Evolutionary conservation across 176 grass and related monocot genomes (phyloP).

Genomic region (Typha latifolia): DNA sequence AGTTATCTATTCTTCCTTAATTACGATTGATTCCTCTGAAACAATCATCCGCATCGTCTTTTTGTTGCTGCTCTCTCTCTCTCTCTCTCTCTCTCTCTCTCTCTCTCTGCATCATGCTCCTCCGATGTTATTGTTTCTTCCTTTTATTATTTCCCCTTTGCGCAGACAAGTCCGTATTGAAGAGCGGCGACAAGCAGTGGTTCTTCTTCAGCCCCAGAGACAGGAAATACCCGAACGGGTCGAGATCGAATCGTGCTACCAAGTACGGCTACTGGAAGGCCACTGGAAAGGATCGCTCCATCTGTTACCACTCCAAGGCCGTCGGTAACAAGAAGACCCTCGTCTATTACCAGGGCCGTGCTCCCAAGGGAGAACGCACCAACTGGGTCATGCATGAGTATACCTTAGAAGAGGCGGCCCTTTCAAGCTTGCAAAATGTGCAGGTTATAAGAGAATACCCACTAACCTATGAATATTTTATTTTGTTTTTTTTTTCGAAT

Average conservation of each 20-base stretch:
- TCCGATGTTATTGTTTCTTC: not conserved
- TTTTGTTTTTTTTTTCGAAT: not conserved
- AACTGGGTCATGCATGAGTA: conserved; percentile 96
- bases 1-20: no score
- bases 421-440: conserved; percentile 19
- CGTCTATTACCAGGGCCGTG: conserved; percentile 78
- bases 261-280: conserved; percentile 74
- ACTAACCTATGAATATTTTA: not conserved
- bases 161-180: conserved; percentile 70
- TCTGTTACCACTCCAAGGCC: conserved; percentile 34
- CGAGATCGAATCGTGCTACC: conserved; percentile 72
- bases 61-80: no score
- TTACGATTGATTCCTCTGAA: no score
- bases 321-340: conserved; percentile 81
- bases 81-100: not conserved
- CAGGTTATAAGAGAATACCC: conserved; percentile 12
- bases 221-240: conserved; percentile 83
- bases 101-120: not conserved
- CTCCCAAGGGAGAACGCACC: conserved; percentile 63
- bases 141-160: not conserved
- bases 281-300: conserved; percentile 65
- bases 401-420: conserved; percentile 48
- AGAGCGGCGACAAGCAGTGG: conserved; percentile 85
- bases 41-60: no score
- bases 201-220: conserved; percentile 89